Percentiles rank a stretch among this genome's conserved stretches.
Conservation (phyloP, 176 grass and related monocot species). For the Guadua angustifolia region DNA sequence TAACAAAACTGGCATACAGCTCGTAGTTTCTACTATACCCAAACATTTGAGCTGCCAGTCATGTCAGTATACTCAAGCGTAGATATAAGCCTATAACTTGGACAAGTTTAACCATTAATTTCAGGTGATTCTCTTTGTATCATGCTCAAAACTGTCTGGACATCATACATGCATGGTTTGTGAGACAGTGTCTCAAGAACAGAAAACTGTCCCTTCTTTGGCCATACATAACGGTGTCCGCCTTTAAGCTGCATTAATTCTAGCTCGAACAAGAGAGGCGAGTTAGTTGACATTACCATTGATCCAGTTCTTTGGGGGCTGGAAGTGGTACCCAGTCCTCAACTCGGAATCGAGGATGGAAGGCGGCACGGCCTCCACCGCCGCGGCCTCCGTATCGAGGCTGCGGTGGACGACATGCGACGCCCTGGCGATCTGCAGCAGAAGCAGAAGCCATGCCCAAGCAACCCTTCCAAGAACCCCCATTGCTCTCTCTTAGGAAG, state of each 20-base stretch:
- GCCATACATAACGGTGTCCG: not conserved
- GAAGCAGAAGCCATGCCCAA: conserved; percentile 39
- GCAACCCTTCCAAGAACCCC: conserved; percentile 11
- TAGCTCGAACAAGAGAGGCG: not conserved
- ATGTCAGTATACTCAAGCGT: not conserved
- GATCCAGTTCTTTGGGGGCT: conserved; percentile 71
- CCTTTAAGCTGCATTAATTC: not conserved
- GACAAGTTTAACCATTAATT: not conserved
- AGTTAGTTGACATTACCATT: conserved; percentile 60
- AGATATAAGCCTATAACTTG: not conserved
- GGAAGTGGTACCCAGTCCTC: conserved; percentile 68
- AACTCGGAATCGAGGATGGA: conserved; percentile 51
- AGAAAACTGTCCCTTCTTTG: conserved; percentile 5
- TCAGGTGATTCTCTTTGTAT: not conserved
- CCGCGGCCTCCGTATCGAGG: not conserved
- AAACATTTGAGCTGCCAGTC: not conserved
- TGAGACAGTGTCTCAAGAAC: not conserved
- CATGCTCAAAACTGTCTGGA: not conserved
- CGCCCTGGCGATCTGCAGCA: conserved; percentile 51
- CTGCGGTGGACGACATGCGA: conserved; percentile 51
- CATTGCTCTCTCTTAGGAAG: conserved; percentile 36
- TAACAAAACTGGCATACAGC: not conserved
- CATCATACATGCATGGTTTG: not conserved
- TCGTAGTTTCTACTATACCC: not conserved
- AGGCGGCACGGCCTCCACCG: conserved; percentile 34